These are phyloP conservation scores for Calonectria pauciramosa DNA, from an alignment of 2,329 filamentous ascomycete species.

Conservation along the genomic window DNA sequence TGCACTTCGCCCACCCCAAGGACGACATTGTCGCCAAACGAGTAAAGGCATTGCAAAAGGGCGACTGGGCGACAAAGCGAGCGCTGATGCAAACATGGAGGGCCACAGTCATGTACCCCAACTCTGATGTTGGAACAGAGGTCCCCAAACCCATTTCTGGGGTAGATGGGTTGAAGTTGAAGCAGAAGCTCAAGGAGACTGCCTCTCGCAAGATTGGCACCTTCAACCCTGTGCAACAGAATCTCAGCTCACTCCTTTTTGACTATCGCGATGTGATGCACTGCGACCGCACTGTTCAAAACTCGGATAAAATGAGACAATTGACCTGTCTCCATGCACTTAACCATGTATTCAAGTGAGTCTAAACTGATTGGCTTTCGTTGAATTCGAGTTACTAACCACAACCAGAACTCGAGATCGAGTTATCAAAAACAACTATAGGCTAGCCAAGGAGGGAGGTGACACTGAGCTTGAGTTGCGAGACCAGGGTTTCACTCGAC, in stretches of 20 bases:
- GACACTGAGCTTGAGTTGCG: constrained; percentile 79
- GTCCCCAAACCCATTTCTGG: constrained; percentile 51
- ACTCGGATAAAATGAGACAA: constrained; percentile 77
- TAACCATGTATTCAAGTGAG: constrained; percentile 91
- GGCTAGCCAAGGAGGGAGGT: constrained; percentile 75
- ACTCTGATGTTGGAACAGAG: constrained; percentile 51
- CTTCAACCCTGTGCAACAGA: constrained; percentile 74
- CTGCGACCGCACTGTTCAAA: constrained; percentile 77
- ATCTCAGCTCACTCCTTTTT: constrained; percentile 80
- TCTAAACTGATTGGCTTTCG: not conserved
- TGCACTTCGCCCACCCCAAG: constrained; percentile 81
- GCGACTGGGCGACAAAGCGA: constrained; percentile 66
- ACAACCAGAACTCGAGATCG: constrained; percentile 80
- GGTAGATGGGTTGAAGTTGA: constrained; percentile 71
- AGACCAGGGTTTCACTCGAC: constrained; percentile 95
- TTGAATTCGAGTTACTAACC: constrained; percentile 31
- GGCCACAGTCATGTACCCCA: constrained; percentile 62
- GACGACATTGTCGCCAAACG: constrained; percentile 69
- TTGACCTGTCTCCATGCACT: constrained; percentile 86
- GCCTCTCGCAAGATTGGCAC: constrained; percentile 66
- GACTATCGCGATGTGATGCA: constrained; percentile 86
- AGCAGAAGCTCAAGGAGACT: constrained; percentile 74
- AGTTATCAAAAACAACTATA: constrained; percentile 92
- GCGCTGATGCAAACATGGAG: constrained; percentile 61
- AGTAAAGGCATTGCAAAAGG: constrained; percentile 64